Percentiles rank a stretch among this genome's conserved stretches.
Conservation (phyloP, 2,329 filamentous ascomycete genomes). For the Scleromitrula shiraiana region DNA sequence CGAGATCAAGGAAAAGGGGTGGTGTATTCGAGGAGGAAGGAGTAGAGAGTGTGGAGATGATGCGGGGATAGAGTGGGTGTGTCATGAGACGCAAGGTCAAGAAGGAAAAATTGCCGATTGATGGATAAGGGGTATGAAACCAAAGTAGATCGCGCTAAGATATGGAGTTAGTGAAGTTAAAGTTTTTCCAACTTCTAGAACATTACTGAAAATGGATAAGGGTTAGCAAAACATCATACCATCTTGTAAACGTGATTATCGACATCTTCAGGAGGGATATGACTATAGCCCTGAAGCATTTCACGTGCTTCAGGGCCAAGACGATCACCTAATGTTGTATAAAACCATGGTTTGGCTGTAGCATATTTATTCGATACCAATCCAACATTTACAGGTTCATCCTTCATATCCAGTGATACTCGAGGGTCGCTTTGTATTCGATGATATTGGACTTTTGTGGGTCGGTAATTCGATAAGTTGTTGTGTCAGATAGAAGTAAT, state of each 20-base stretch:
- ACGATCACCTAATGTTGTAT: background rate
- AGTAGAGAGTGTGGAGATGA: conserved; percentile 2
- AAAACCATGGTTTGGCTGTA: conserved; percentile 5
- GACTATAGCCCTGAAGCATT: conserved; percentile 17
- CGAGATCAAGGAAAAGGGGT: conserved; percentile 31
- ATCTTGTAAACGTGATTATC: conserved; percentile 16
- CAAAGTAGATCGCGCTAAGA: conserved; percentile 19
- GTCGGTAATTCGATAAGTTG: background rate
- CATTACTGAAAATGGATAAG: no score
- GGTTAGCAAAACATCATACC: conserved; percentile 7
- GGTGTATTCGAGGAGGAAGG: background rate
- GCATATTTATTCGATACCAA: background rate
- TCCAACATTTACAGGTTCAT: background rate
- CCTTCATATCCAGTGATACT: background rate
- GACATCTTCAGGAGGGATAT: conserved; percentile 13
- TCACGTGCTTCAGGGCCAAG: conserved; percentile 9
- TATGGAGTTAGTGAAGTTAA: background rate
- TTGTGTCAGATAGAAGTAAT: no score
- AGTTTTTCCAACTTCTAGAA: no score
- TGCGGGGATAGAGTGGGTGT: conserved; percentile 10
- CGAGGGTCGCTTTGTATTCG: background rate
- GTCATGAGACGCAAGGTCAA: conserved; percentile 6
- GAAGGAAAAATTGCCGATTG: conserved; percentile 19
- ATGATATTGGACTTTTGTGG: background rate
- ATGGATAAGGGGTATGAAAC: conserved; percentile 20